These are phyloP conservation scores for Begonia masoniana DNA, from an alignment of 306 rosid genomes.

Conservation along the genomic window DNA sequence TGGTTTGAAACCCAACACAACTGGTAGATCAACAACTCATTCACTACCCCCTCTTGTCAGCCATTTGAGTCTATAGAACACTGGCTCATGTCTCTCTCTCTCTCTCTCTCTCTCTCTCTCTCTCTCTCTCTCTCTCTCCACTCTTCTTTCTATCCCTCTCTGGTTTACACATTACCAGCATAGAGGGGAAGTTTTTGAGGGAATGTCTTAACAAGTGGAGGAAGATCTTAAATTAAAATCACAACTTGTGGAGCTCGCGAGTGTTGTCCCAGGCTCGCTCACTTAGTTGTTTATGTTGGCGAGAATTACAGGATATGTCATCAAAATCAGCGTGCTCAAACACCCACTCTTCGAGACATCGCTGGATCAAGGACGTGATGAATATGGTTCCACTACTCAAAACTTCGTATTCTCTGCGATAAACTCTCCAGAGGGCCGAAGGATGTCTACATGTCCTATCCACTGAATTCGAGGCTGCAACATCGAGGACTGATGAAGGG, in stretches of 20 bases:
- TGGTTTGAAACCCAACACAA: too few species aligned
- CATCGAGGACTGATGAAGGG: too few species aligned
- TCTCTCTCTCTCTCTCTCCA: conserved; percentile 4
- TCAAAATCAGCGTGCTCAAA: conserved; percentile 46
- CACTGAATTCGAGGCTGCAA: too few species aligned
- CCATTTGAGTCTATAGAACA: neutral
- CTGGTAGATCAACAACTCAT: too few species aligned
- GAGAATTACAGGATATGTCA: conserved; percentile 57
- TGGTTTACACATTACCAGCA: conserved; percentile 6
- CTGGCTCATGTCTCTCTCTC: conserved; percentile 10
- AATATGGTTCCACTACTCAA: conserved; percentile 54
- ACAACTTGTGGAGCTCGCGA: conserved; percentile 36
- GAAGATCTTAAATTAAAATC: conserved; percentile 36
- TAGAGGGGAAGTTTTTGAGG: conserved; percentile 29
- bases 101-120: too few species aligned
- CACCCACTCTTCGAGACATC: conserved; percentile 48
- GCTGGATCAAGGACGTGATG: conserved; percentile 80
- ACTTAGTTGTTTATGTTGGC: conserved; percentile 79
- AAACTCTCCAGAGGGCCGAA: conserved; percentile 25
- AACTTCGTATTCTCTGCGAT: conserved; percentile 78
- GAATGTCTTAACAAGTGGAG: conserved; percentile 65
- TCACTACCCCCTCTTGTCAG: too few species aligned
- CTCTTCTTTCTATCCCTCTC: conserved; percentile 7
- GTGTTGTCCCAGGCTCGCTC: conserved; percentile 22
- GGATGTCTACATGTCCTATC: neutral